A percentile compares a stretch with the other conserved stretches of the same genome.
Evolutionary conservation across 768 basidiomycete genomes (phyloP).

Genomic region (Cystobasidiopsis lactophilus): DNA sequence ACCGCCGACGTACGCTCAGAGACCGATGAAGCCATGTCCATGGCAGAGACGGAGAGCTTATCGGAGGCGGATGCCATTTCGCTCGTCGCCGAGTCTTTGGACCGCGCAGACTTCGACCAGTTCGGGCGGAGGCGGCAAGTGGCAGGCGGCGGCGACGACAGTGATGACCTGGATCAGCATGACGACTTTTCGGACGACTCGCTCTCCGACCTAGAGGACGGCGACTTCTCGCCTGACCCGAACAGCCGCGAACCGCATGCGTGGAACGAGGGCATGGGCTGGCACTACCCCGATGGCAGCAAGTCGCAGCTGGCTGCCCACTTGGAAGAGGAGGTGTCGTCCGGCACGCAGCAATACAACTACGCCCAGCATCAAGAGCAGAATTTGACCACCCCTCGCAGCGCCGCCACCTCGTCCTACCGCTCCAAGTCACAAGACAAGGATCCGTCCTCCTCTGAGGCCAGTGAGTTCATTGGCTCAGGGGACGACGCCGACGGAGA

Average conservation of each 20-base stretch:
- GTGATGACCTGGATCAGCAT: slow-evolving; percentile 4
- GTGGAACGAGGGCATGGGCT: neutral
- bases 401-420: too few species aligned
- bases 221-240: neutral
- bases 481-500: slow-evolving; percentile 7
- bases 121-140: neutral
- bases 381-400: too few species aligned
- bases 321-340: too few species aligned
- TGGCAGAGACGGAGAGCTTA: too few species aligned
- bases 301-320: neutral
- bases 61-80: neutral
- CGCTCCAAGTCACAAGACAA: too few species aligned
- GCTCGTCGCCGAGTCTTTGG: neutral
- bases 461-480: neutral
- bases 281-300: neutral
- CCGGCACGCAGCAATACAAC: too few species aligned
- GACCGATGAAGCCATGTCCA: too few species aligned
- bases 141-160: neutral
- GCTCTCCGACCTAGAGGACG: neutral
- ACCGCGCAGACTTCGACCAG: neutral
- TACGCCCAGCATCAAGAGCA: too few species aligned
- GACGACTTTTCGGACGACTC: slow-evolving; percentile 6
- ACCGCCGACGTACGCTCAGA: too few species aligned
- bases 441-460: neutral
- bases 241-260: neutral